phyloP scores from a whole-genome alignment of 192 early-diverging fungal species.

The Mortierella antarctica region DNA sequence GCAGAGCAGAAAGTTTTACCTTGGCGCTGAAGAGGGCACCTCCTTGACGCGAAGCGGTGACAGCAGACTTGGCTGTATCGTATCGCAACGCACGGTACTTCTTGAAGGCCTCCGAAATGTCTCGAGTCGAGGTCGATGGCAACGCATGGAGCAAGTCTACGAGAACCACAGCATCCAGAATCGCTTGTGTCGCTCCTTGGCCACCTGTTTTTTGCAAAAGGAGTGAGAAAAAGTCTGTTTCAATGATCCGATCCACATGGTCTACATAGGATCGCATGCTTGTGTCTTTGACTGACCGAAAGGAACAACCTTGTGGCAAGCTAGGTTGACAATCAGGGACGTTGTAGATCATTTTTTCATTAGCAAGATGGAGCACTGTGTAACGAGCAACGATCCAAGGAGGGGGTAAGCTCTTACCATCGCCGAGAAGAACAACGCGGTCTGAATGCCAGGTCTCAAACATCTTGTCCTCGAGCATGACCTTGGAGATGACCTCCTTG shows the following conservation, averaged over 20 bases:
- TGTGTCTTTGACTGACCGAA: not conserved
- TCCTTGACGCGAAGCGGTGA: constrained; percentile 10
- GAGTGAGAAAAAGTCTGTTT: not conserved
- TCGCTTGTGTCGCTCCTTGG: constrained; percentile 11
- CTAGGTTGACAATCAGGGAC: not conserved
- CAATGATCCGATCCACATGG: not conserved
- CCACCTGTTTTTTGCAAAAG: not conserved
- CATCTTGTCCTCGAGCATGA: constrained; percentile 23
- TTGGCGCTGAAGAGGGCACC: not conserved
- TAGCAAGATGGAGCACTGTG: too few species aligned
- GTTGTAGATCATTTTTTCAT: too few species aligned
- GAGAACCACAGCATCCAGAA: constrained; percentile 7
- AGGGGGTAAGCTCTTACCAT: constrained; percentile 6
- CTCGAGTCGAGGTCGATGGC: not conserved
- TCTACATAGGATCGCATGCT: not conserved
- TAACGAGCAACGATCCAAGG: not conserved
- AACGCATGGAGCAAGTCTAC: constrained; percentile 1
- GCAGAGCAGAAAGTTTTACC: not conserved
- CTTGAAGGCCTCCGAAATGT: not conserved
- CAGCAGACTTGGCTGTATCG: not conserved
- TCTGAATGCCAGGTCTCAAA: constrained; percentile 17
- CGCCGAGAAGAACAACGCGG: constrained; percentile 6
- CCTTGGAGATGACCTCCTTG: constrained; percentile 4
- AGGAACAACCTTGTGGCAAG: constrained; percentile 17
- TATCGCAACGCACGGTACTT: not conserved